Conservation (phyloP, 1,284 basidiomycete species). For the Cryptococcus amylolentus region DNA sequence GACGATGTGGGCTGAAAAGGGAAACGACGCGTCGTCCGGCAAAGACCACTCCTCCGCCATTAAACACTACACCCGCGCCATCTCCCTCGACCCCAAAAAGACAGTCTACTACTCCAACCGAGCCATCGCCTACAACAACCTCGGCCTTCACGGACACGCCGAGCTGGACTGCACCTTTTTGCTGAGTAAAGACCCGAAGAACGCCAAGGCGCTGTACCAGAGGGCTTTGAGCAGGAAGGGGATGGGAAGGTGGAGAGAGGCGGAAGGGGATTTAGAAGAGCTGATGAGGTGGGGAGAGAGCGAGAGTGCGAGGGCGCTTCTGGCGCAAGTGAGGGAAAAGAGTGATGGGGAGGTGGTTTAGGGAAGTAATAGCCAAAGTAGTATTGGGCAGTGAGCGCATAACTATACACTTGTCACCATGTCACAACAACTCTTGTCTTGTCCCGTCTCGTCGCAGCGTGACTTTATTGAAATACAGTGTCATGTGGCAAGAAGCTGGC, state of each 20-base stretch:
- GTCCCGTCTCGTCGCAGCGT: too few species aligned
- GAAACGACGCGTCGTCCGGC: conserved; percentile 44
- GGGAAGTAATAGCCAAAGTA: background rate
- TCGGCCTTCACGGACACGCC: conserved; percentile 41
- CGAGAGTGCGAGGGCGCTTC: conserved; percentile 40
- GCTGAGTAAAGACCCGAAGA: conserved; percentile 42
- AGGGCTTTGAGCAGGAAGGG: conserved; percentile 45
- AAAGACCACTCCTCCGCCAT: conserved; percentile 36
- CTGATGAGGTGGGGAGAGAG: conserved; percentile 35
- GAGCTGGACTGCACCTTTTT: conserved; percentile 47
- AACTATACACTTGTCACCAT: too few species aligned
- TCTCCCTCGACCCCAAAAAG: conserved; percentile 49
- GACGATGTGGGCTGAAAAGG: conserved; percentile 16
- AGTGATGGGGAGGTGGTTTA: conserved; percentile 1
- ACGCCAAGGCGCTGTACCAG: conserved; percentile 49
- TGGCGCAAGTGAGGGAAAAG: conserved; percentile 30
- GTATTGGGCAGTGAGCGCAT: background rate
- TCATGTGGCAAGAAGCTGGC: too few species aligned
- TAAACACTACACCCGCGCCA: conserved; percentile 47
- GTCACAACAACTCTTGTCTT: too few species aligned
- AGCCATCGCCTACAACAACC: conserved; percentile 47
- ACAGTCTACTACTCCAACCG: conserved; percentile 50
- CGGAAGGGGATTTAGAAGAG: conserved; percentile 41
- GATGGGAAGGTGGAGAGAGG: conserved; percentile 41
- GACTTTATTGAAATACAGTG: too few species aligned